Base-by-base conservation (phyloP, 1,284 basidiomycete species). In the Ganoderma multipileum region DNA sequence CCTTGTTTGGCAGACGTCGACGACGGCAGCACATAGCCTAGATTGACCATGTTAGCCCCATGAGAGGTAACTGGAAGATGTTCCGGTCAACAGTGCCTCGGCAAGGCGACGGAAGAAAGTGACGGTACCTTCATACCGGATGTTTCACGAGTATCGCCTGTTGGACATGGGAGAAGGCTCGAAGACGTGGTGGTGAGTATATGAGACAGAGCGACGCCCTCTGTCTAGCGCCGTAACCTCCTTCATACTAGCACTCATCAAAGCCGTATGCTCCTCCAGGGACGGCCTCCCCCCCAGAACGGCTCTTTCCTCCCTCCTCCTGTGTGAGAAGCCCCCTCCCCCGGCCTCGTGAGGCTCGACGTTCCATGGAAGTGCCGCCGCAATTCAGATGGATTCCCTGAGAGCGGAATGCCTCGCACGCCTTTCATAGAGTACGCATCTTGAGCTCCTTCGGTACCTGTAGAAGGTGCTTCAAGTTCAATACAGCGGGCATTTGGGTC, bases 361-460 rank as follows among this genome's bases (percentile, higher is more conserved):
- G 47, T 62, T 52, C 65, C 39, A 47, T 62, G 39, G 66, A 67
- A 39, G 61, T 62, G 28, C 9, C 28, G 8, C 65, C 60, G 52
- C 61, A 11, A 30, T 39, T 42, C 33, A 39, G 33, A 58, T 30
- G 30, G 6, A 26, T 28, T 55, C 30, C 44, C 41, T 52, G 39
- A 26, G 52, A 55, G 36, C 11, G 52, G 39, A 20, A 54, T 33
- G 52, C 52, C 44, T 70, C 64, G 63, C 69, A 65, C 69, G 64
- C 55, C 63, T 36, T 62, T 68, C 70, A 69, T 54, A 50, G 63
- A 65, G 65, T 28, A 65, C 64, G 47, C 65, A 60, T 54, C 39
- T 66, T 55, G 65, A 61, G 57, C 52, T 39, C 61, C 39, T 55
- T 23, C 61, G 66, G 61, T n/a, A 12, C 14, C 39, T 66, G 42